Conservation (phyloP, 306 rosid genomes). For the Vicia faba region DNA sequence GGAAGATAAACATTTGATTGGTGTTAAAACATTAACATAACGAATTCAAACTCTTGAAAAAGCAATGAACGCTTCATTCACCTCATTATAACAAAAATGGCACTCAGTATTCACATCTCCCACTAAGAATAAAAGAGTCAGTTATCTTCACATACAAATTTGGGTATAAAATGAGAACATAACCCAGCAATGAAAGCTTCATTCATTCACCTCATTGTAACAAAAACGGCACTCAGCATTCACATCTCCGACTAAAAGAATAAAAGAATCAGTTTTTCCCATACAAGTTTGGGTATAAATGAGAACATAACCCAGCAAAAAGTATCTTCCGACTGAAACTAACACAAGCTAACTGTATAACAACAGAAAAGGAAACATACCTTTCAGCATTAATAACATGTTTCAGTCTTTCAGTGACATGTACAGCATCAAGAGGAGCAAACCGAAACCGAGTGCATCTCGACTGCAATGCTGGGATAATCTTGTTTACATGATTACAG, state of each 20-base stretch:
- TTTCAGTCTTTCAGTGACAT: conserved; percentile 80
- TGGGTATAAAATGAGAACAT: conserved; percentile 7
- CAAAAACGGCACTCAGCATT: conserved; percentile 4
- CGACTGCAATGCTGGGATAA: conserved; percentile 91
- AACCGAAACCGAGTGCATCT: conserved; percentile 96
- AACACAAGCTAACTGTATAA: conserved; percentile 5
- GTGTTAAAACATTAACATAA: conserved; percentile 3
- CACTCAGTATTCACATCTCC: conserved; percentile 7
- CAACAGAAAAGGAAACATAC: conserved; percentile 41
- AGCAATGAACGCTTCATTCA: conserved; percentile 10
- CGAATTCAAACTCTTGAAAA: background rate
- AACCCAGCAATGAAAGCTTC: background rate
- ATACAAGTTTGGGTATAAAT: conserved; percentile 6
- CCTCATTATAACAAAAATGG: conserved; percentile 11
- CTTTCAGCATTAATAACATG: conserved; percentile 83
- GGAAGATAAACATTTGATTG: conserved; percentile 15
- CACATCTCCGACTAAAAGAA: background rate
- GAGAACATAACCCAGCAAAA: background rate
- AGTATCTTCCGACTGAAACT: background rate
- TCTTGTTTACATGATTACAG: conserved; percentile 95
- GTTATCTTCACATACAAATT: background rate
- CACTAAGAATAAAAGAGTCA: background rate
- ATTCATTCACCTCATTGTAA: no score
- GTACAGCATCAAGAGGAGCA: conserved; percentile 90
- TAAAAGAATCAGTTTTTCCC: background rate